Evolutionary conservation across 2,329 filamentous ascomycete species (phyloP).

Genomic region (Didymella pinodella): DNA sequence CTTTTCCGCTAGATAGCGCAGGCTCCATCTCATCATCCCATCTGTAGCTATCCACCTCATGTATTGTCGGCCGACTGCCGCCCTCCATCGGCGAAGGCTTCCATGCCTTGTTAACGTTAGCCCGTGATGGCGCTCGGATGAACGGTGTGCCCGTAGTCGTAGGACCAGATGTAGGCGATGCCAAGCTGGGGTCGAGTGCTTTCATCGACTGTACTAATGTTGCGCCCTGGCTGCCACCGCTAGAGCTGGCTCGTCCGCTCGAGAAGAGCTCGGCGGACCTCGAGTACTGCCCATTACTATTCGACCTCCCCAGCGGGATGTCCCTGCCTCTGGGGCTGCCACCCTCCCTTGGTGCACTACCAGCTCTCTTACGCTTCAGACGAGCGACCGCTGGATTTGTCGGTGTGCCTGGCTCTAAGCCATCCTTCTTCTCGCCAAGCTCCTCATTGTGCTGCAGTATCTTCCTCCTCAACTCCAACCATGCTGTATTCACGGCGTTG

Average conservation of each 20-base stretch:
- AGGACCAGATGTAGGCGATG: conserved; percentile 38
- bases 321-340: conserved; percentile 36
- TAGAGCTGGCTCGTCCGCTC: conserved; percentile 35
- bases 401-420: conserved; percentile 31
- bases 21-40: conserved; percentile 56
- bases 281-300: conserved; percentile 39
- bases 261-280: conserved; percentile 40
- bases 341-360: conserved; percentile 36
- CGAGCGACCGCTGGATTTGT: conserved; percentile 45
- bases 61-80: conserved; percentile 47
- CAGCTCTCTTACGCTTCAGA: conserved; percentile 47
- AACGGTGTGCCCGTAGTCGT: conserved; percentile 61
- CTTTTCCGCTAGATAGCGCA: conserved; percentile 41
- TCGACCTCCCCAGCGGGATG: conserved; percentile 36
- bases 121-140: conserved; percentile 58
- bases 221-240: conserved; percentile 31
- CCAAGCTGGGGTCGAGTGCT: conserved; percentile 40
- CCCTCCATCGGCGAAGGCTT: conserved; percentile 35
- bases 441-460: conserved; percentile 56
- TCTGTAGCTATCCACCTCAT: conserved; percentile 57
- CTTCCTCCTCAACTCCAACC: conserved; percentile 67
- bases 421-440: conserved; percentile 44
- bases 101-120: conserved; percentile 40
- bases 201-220: conserved; percentile 39
- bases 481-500: conserved; percentile 78